Percentiles rank a stretch among this genome's conserved stretches.
Conservation (phyloP, 2,329 filamentous ascomycete genomes). For the Huntiella savannae region DNA sequence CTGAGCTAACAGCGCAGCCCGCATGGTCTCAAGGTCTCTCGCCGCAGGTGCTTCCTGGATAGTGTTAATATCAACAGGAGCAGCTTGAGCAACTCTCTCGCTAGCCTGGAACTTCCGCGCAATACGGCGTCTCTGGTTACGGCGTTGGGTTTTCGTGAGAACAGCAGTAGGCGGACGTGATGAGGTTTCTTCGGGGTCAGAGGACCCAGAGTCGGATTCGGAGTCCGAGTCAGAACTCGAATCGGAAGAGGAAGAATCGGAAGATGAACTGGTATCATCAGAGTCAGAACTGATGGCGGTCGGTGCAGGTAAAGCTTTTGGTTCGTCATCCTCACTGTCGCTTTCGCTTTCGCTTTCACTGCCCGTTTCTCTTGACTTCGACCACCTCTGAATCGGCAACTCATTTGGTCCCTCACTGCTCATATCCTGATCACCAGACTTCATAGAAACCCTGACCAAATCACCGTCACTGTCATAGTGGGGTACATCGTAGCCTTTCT, state of each 20-base stretch:
- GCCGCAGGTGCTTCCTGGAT: not conserved
- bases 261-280: not conserved
- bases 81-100: too few species aligned
- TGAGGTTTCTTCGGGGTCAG: not conserved
- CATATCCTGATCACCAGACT: too few species aligned
- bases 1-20: not conserved
- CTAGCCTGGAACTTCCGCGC: not conserved
- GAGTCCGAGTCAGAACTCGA: slow-evolving; percentile 5
- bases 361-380: too few species aligned
- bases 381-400: too few species aligned
- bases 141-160: slow-evolving; percentile 8
- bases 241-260: slow-evolving; percentile 9
- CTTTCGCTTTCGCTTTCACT: too few species aligned
- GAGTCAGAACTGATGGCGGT: not conserved
- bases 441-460: too few species aligned
- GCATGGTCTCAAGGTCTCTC: slow-evolving; percentile 1
- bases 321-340: too few species aligned
- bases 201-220: not conserved
- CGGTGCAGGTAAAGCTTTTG: too few species aligned
- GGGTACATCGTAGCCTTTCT: too few species aligned
- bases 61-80: too few species aligned
- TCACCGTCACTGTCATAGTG: too few species aligned
- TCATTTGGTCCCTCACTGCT: too few species aligned
- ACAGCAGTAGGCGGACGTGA: not conserved
- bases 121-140: slow-evolving; percentile 7